These are phyloP conservation scores for Sophora flavescens DNA, from an alignment of 306 rosid species.

Conservation along the genomic window DNA sequence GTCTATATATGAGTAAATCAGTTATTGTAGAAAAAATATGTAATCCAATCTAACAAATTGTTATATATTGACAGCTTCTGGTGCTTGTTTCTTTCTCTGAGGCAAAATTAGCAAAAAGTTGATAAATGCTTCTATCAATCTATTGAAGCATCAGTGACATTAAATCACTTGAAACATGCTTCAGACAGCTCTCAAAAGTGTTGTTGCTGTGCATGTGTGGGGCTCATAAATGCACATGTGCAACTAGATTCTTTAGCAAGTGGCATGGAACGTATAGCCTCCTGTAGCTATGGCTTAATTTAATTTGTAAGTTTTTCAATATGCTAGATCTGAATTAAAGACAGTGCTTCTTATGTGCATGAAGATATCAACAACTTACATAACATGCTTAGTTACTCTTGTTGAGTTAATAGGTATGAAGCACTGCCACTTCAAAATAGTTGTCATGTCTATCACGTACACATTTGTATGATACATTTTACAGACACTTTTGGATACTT, in stretches of 20 bases:
- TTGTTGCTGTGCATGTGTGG: neutral
- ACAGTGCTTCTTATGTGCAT: neutral
- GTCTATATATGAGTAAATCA: neutral
- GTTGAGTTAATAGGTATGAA: neutral
- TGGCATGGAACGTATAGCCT: neutral
- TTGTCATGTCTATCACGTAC: no score
- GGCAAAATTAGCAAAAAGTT: neutral
- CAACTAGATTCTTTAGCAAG: constrained; percentile 13
- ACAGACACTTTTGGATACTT: no score
- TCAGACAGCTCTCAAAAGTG: constrained; percentile 24
- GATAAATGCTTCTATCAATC: neutral
- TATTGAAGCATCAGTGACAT: neutral
- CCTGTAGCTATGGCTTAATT: neutral
- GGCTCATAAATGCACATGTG: constrained; percentile 24
- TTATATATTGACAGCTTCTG: neutral
- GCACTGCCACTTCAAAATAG: no score
- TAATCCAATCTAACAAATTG: neutral
- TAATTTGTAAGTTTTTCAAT: neutral
- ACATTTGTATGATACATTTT: no score
- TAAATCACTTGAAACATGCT: constrained; percentile 7
- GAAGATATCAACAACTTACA: neutral
- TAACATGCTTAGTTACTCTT: neutral
- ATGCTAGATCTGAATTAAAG: neutral
- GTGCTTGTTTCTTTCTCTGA: neutral
- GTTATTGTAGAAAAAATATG: neutral